phyloP scores from a whole-genome alignment of 2,329 filamentous ascomycete genomes.

The Parascedosporium putredinis region DNA sequence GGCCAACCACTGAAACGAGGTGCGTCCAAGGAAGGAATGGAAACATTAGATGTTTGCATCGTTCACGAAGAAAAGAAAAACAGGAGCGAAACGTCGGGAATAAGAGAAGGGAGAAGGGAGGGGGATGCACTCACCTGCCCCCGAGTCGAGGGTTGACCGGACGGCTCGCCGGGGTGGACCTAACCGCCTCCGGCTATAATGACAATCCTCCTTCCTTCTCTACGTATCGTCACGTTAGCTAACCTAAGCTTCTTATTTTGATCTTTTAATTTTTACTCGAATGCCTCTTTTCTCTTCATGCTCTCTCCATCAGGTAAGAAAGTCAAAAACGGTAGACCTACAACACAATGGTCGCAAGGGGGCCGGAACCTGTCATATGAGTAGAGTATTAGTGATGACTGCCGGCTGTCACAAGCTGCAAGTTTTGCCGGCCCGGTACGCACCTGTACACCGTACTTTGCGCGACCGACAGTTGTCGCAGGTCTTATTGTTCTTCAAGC shows the following conservation, averaged over 20 bases:
- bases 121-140: no score
- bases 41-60: no score
- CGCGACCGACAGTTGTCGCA: conserved; percentile 29
- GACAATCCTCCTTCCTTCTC: conserved; percentile 12
- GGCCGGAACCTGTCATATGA: conserved; percentile 8
- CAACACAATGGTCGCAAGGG: conserved; percentile 20
- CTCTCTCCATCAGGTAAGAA: no score
- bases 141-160: conserved; percentile 7
- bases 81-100: no score
- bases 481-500: conserved; percentile 14
- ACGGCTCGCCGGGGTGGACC: conserved; percentile 12
- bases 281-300: no score
- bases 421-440: conserved; percentile 6
- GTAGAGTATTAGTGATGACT: conserved; percentile 3
- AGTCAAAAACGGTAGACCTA: no score
- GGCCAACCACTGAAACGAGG: conserved; percentile 8
- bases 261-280: no score
- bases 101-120: no score
- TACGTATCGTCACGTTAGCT: no score
- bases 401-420: not conserved
- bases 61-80: no score
- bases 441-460: conserved; percentile 29
- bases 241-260: no score
- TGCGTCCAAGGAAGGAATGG: no score
- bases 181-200: conserved; percentile 16